Evolutionary conservation across 2,329 filamentous ascomycete genomes (phyloP).

Genomic region (Dactylellina leptospora): DNA sequence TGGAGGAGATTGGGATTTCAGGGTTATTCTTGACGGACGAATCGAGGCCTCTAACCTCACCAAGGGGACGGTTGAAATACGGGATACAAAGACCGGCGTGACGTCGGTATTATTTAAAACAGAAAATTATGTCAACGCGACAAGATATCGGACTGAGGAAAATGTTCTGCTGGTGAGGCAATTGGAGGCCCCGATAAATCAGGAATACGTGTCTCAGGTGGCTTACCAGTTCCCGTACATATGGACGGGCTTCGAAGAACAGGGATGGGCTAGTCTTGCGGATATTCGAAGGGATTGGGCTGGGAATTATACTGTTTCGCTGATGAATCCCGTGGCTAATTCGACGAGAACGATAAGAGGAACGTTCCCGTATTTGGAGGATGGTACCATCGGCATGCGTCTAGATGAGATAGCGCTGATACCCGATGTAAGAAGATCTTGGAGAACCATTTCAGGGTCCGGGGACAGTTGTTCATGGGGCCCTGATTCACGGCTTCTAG

Average conservation of each 20-base stretch:
- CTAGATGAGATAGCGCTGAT: constrained; percentile 33
- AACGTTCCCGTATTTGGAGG: constrained; percentile 41
- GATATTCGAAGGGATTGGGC: constrained; percentile 16
- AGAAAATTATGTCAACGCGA: constrained; percentile 26
- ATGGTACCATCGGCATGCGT: constrained; percentile 13
- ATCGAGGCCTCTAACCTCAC: constrained; percentile 11
- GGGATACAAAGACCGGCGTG: constrained; percentile 3
- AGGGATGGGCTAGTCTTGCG: constrained; percentile 22
- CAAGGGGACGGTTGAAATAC: constrained; percentile 21
- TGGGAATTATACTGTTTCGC: constrained; percentile 35
- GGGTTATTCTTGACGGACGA: constrained; percentile 29
- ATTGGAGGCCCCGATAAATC: background rate
- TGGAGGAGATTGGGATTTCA: constrained; percentile 33
- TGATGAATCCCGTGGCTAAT: constrained; percentile 13
- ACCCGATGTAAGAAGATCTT: constrained; percentile 32
- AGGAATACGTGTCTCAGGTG: constrained; percentile 17
- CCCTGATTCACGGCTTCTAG: constrained; percentile 33
- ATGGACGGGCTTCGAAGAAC: constrained; percentile 16
- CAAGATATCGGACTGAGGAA: constrained; percentile 27
- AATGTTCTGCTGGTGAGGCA: constrained; percentile 12
- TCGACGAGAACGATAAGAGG: constrained; percentile 11
- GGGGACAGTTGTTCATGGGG: constrained; percentile 20
- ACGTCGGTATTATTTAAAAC: background rate
- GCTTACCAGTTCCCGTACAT: constrained; percentile 33
- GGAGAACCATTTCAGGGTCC: constrained; percentile 10